phyloP scores from a whole-genome alignment of 2,329 filamentous ascomycete species.

The Xylariaceae sp. region DNA sequence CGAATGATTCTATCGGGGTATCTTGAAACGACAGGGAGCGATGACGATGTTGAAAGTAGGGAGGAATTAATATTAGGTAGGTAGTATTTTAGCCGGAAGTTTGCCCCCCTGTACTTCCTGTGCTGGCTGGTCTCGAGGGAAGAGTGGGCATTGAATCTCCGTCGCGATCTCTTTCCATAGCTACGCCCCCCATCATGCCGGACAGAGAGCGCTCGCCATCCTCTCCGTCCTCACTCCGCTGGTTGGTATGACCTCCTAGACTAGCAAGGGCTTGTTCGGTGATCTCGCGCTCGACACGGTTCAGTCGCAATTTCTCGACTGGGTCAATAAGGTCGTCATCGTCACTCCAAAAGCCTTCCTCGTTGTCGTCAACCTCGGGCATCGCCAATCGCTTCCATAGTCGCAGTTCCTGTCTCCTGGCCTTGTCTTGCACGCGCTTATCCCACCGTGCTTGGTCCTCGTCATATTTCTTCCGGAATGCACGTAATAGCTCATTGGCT shows the following conservation, averaged over 20 bases:
- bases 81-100: constrained; percentile 18
- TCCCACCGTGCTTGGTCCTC: constrained; percentile 52
- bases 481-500: constrained; percentile 53
- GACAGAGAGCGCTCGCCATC: constrained; percentile 24
- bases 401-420: constrained; percentile 52
- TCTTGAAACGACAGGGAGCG: not conserved
- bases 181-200: constrained; percentile 37
- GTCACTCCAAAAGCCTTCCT: constrained; percentile 55
- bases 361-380: constrained; percentile 54
- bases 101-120: constrained; percentile 36
- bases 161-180: constrained; percentile 38
- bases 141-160: constrained; percentile 31
- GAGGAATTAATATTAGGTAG: not conserved
- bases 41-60: not conserved
- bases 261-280: constrained; percentile 36
- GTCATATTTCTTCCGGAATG: constrained; percentile 52
- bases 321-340: constrained; percentile 60
- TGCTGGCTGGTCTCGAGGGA: constrained; percentile 38
- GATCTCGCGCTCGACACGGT: constrained; percentile 44
- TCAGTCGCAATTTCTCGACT: constrained; percentile 53
- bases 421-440: constrained; percentile 47
- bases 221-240: constrained; percentile 34
- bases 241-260: constrained; percentile 30
- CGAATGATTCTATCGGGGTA: not conserved
- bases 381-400: constrained; percentile 65